phyloP scores from a whole-genome alignment of 2,329 filamentous ascomycete genomes.

The Exserohilum rostratum region DNA sequence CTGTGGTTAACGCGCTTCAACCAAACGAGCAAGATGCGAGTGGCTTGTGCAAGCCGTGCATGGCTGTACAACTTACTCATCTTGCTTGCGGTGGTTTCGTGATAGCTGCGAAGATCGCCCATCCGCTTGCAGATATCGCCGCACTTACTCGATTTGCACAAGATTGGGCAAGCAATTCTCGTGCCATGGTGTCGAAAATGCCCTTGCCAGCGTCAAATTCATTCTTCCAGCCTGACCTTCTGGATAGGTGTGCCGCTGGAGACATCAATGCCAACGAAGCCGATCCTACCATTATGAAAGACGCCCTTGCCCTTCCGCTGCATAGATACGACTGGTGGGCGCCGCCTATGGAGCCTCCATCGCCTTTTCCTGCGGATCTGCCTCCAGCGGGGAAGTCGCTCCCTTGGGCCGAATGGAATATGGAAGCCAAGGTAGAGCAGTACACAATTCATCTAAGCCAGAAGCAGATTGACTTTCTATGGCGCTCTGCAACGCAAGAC shows the following conservation, averaged over 20 bases:
- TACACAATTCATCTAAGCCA: constrained; percentile 13
- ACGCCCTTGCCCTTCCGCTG: constrained; percentile 5
- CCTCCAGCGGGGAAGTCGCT: constrained; percentile 7
- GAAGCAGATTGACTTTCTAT: constrained; percentile 7
- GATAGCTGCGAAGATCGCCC: constrained; percentile 9
- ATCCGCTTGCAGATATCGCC: constrained; percentile 16
- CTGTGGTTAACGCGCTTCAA: not conserved
- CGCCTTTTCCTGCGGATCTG: constrained; percentile 4
- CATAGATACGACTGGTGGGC: constrained; percentile 20
- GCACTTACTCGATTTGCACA: constrained; percentile 6
- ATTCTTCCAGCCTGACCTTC: not conserved
- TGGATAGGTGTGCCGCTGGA: constrained; percentile 2
- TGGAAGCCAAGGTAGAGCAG: constrained; percentile 1
- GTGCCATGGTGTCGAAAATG: not conserved
- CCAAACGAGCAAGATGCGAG: constrained; percentile 9
- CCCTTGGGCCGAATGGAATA: constrained; percentile 15
- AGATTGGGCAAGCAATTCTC: constrained; percentile 14
- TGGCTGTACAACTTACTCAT: constrained; percentile 15
- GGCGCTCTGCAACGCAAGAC: not conserved
- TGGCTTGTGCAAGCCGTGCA: constrained; percentile 8
- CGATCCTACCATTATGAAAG: constrained; percentile 2
- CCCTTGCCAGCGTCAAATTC: not conserved
- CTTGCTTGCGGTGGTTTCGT: constrained; percentile 11
- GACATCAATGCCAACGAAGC: constrained; percentile 1
- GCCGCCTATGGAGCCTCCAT: constrained; percentile 7